Percentiles rank a stretch among this genome's conserved stretches.
phyloP scores from a whole-genome alignment of 2,329 filamentous ascomycete genomes.

The Neurospora crassa region DNA sequence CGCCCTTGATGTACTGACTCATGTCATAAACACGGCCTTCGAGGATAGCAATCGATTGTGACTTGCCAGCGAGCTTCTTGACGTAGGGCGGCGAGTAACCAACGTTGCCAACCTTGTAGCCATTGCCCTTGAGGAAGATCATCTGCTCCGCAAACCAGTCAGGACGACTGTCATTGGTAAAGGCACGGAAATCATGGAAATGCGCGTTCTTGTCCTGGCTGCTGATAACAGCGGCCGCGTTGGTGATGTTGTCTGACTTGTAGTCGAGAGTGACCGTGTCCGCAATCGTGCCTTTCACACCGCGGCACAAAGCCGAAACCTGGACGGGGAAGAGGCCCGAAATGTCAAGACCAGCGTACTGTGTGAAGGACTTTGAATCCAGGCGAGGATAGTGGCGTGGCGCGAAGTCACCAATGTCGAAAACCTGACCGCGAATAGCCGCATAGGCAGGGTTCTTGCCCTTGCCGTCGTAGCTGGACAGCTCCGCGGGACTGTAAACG shows the following conservation, averaged over 20 bases:
- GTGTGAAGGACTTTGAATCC: constrained; percentile 54
- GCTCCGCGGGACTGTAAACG: constrained; percentile 71
- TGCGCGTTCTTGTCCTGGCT: constrained; percentile 60
- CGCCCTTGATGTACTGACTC: constrained; percentile 71
- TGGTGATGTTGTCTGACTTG: constrained; percentile 64
- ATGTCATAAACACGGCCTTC: constrained; percentile 79
- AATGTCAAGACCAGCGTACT: constrained; percentile 83
- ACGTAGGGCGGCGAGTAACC: constrained; percentile 77
- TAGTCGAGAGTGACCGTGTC: constrained; percentile 80
- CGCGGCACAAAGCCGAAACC: constrained; percentile 83
- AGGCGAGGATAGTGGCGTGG: constrained; percentile 68
- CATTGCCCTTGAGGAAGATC: constrained; percentile 58
- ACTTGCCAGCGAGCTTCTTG: constrained; percentile 52
- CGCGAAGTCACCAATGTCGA: constrained; percentile 67
- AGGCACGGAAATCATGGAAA: constrained; percentile 91
- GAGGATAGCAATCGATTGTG: constrained; percentile 66
- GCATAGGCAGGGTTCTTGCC: constrained; percentile 53
- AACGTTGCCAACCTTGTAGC: constrained; percentile 75
- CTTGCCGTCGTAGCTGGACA: constrained; percentile 66
- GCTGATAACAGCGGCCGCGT: constrained; percentile 55
- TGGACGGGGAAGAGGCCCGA: constrained; percentile 86
- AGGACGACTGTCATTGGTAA: constrained; percentile 68
- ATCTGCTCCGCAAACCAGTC: constrained; percentile 94
- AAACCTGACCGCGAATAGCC: constrained; percentile 81
- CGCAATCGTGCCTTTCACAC: constrained; percentile 52